Evolutionary conservation across 371 early-diverging fungal genomes (phyloP), one percentile per base, ranked within the genome.

Genomic region (Apophysomyces variabilis): DNA sequence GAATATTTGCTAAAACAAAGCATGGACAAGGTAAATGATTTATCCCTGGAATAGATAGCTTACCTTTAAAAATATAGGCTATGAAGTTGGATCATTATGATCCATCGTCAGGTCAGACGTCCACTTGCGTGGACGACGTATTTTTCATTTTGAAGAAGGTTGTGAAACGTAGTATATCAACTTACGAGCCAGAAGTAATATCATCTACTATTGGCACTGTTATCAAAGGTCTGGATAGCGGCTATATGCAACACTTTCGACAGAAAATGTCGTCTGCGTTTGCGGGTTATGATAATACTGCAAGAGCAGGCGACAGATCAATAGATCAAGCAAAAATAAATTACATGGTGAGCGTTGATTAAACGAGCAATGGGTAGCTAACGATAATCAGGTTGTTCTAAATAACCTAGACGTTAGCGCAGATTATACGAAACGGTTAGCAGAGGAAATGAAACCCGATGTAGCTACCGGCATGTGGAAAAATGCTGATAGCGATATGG

Each of bases 81-180:
- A 84, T 86, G 76, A 73, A 70, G 56, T 66, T 88, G 46, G 86
- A 87, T 47, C 84, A 86, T 46, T 84, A 86, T 44, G 87, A 87
- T 63, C 57, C 77, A 36, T 74, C 79, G 12, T 54, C 68, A 0
- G 72, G 74, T 36, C 75, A 80, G 37, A 85, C 86, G 6, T 95
- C 96, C 0, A 93, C 91, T 4, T 91, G 93, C 64, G 96, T 96
- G 13, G 97, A 94, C 57, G 98, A 98, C 66, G 87, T 95, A 5
- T 96, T 97, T 69, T 98, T 91, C 67, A 89, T 98, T 32, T 75
- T 94, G 44, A 92, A 93, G 65, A 92, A 88, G n/a, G 85, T 87
- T 7, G 72, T 92, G 26, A 80, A 81, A 13, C 86, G 96, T 36
- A 85, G 89, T 1, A 78, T 97, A 0, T 77, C 90, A 0, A 92